phyloP scores from a whole-genome alignment of 805 yeast genomes.

The Ogataea zsoltii region DNA sequence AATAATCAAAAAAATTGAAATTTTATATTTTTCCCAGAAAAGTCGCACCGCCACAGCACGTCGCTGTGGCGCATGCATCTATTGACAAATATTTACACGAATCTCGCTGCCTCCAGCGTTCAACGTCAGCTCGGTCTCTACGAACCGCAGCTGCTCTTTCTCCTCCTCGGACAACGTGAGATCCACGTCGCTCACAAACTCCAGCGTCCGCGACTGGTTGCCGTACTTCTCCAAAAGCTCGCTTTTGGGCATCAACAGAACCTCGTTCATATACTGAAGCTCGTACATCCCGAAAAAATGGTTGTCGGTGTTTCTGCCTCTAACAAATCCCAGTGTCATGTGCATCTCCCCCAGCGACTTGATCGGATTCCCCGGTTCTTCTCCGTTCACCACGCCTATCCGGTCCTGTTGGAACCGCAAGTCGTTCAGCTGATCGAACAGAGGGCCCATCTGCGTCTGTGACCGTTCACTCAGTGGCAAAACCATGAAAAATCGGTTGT shows the following conservation, averaged over 20 bases:
- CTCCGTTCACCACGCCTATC: constrained; percentile 23
- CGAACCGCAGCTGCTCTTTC: constrained; percentile 15
- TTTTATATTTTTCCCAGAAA: constrained; percentile 2
- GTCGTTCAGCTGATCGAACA: constrained; percentile 5
- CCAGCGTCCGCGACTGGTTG: constrained; percentile 9
- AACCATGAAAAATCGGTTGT: constrained; percentile 17
- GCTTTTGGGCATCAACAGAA: constrained; percentile 23
- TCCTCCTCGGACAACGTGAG: constrained; percentile 10
- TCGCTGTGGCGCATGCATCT: not conserved
- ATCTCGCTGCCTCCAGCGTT: constrained; percentile 19
- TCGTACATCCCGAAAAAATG: constrained; percentile 29
- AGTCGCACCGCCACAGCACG: constrained; percentile 4
- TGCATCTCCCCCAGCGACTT: constrained; percentile 17
- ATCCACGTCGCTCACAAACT: constrained; percentile 20
- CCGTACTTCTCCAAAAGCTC: constrained; percentile 23
- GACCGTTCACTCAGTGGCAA: constrained; percentile 9
- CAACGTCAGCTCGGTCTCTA: constrained; percentile 14
- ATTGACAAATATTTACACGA: constrained; percentile 8
- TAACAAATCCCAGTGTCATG: constrained; percentile 19
- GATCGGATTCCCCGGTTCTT: constrained; percentile 14
- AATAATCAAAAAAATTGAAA: constrained; percentile 6
- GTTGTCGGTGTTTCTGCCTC: not conserved
- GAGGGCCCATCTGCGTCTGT: constrained; percentile 3
- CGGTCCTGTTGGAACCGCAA: constrained; percentile 17
- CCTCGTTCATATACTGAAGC: constrained; percentile 26